phyloP scores from a whole-genome alignment of 164 flowering plant species.

The Tetracentron sinense region DNA sequence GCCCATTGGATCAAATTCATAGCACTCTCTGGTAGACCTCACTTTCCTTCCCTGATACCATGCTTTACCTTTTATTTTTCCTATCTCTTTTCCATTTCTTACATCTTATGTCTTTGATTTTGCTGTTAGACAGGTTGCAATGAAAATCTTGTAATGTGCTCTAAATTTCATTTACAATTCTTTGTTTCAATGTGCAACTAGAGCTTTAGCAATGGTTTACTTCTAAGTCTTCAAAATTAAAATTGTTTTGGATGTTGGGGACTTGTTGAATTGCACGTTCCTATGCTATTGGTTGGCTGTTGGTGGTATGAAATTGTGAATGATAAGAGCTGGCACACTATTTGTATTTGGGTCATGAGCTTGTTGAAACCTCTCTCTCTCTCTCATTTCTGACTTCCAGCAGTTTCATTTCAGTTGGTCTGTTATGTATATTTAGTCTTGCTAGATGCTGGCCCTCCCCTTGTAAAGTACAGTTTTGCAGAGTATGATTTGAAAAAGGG shows the following conservation, averaged over 20 bases:
- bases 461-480: no score
- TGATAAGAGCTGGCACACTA: neutral
- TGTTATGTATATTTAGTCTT: no score
- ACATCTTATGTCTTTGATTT: conserved; percentile 18
- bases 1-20: conserved; percentile 11
- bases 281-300: conserved; percentile 3
- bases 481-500: no score
- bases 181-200: conserved; percentile 17
- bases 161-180: conserved; percentile 27
- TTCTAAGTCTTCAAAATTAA: neutral
- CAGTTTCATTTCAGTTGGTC: no score
- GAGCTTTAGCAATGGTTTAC: conserved; percentile 13
- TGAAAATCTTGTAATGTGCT: conserved; percentile 11
- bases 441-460: no score
- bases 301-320: neutral
- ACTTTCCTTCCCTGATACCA: conserved; percentile 7
- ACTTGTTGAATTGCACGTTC: neutral
- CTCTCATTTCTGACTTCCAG: no score
- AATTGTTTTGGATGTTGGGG: neutral
- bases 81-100: neutral
- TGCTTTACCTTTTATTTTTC: neutral
- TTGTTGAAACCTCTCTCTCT: no score
- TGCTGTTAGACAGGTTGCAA: conserved; percentile 13
- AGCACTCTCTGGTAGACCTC: conserved; percentile 19
- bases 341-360: no score